Base-by-base conservation (phyloP, 805 yeast species). In the Kodamaea restingae region DNA sequence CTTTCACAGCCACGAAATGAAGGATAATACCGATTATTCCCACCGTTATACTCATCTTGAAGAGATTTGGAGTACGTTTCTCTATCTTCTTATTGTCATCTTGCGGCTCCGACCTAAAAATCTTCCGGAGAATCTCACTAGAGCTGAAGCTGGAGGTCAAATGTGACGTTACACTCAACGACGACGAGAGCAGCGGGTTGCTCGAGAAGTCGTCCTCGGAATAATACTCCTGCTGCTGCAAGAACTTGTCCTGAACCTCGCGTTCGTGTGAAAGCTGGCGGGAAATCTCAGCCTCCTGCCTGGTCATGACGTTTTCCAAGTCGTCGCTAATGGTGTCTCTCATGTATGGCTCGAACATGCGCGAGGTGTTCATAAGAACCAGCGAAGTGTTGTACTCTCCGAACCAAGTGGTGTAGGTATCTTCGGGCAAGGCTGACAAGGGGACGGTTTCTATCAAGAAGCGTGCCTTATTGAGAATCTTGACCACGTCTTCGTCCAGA, bases 21-120 rank as follows among this genome's bases (percentile, higher is more conserved):
- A 65, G 34, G 36, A 67, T 22, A 34, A 67, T 52, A 2, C 73
- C 72, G 25, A 67, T 50, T 32, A 67, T 52, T 1, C 73, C 73
- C 20, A 67, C 56, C 1, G 70, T 60, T 38, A 66, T 45, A 32
- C 71, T 64, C 18, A 65, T 37, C 38, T 54, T 59, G 45, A 61
- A 61, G 14, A 67, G 36, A 37, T 31, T 37, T 39, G 39, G 15
- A 25, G 14, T 28, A 6, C 36, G 29, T 21, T 28, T 39, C 29
- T 8, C 15, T 7, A 35, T 25, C 4, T 28, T 35, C 30, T 49
- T 48, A 7, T 45, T 33, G n/a, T 40, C 45, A 20, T 43, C 42
- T 14, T 34, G 41, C 6, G 14, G 35, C 1, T 44, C 42, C 26
- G 43, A 34, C 3, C 36, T 39, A 39, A 62, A 57, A 18, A 63